Base-by-base conservation (phyloP, 208 protist species). In the Leishmania braziliensis region DNA sequence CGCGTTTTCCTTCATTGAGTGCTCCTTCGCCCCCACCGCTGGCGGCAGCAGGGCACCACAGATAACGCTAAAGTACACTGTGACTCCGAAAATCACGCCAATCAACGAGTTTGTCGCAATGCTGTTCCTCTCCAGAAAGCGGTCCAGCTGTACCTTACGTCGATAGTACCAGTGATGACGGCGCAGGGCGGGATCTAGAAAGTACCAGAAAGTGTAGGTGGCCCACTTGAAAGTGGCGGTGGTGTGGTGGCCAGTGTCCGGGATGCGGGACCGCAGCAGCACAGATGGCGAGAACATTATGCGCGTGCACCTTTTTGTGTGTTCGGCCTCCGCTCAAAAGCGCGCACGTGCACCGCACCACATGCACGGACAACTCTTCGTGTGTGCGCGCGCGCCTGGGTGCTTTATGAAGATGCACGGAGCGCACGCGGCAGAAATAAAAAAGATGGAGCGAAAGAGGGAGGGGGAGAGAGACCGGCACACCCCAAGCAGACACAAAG, bases 151-250 rank as follows among this genome's bases (percentile, higher is more conserved):
- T 20, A 90, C 87, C 81, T 96, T 95, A 66, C 82, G 81, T 5
- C 86, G 94, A 82, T 92, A 96, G 76, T 94, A 97, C 46, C 63
- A 51, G 80, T 91, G 89, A 82, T 97, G 94, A 3, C 82, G 78
- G 53, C 90, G 92, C 75, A 97, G 85, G 16, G 90, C 8, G 20
- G 94, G 94, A 69, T 96, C 91, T 71, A 97, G 79, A 20, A 93
- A 33, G 71, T 91, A 90, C 94, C 92, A 96, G 74, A 95, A 97
- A 26, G 89, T 85, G 84, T 90, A 92, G 26, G 91, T 95, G 26
- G 94, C 94, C 92, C 94, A 97, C 75, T 91, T 91, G 23, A 95
- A 0, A 54, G 76, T 81, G 39, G 93, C 92, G 23, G 84, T 85
- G 16, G 90, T 91, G 56, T 85, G 58, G 60, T 93, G 89, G 39